phyloP scores from a whole-genome alignment of 169 alveolate genomes.

The Cyclospora cayetanensis region DNA sequence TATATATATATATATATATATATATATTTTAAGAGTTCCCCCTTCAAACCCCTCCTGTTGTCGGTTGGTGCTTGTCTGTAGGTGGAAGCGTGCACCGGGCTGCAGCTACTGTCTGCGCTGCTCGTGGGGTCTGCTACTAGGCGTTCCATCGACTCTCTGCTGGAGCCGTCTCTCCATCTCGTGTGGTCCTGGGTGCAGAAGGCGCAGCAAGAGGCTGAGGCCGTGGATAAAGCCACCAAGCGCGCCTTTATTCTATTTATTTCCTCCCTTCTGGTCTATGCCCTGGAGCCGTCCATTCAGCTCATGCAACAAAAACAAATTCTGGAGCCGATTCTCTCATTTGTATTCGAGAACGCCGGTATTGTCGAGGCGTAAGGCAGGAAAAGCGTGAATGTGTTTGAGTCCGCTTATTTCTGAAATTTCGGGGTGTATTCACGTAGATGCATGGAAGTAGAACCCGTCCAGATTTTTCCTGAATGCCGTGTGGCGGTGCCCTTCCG shows the following conservation, averaged over 20 bases:
- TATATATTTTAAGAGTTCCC: neutral
- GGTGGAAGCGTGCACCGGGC: slow-evolving; percentile 44
- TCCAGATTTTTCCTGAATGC: neutral
- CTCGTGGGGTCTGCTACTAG: slow-evolving; percentile 2
- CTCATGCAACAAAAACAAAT: neutral
- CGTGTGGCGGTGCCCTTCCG: neutral
- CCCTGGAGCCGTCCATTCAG: neutral
- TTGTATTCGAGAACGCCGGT: neutral
- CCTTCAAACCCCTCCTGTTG: neutral
- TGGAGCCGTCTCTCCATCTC: neutral
- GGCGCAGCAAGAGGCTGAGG: neutral
- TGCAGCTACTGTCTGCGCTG: slow-evolving; percentile 26
- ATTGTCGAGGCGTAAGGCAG: slow-evolving; percentile 17
- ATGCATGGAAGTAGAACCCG: too few relatives aligned
- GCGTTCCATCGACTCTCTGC: slow-evolving; percentile 4
- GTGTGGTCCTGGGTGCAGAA: slow-evolving; percentile 47
- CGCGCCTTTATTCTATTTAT: slow-evolving; percentile 14
- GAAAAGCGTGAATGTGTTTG: neutral
- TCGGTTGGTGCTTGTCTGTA: neutral
- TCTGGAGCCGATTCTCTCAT: neutral
- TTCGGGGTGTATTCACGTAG: too few relatives aligned
- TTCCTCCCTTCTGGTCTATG: slow-evolving; percentile 22
- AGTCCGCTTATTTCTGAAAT: neutral
- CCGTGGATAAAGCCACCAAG: neutral
- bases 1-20: neutral